phyloP scores from a whole-genome alignment of 768 basidiomycete genomes.

The Tricholoma bakamatsutake region DNA sequence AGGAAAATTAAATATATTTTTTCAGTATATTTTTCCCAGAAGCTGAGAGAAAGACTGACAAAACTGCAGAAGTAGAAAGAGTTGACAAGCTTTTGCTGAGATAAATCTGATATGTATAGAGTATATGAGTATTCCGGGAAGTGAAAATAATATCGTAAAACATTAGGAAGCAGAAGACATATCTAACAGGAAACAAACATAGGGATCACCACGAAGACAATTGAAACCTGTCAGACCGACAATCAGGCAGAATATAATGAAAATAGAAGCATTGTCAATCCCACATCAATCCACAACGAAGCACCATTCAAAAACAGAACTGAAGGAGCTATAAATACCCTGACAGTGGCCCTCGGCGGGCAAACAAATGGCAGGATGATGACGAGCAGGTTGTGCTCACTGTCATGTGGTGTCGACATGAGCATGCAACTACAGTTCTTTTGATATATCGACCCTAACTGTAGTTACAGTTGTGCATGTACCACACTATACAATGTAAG shows the following conservation, averaged over 20 bases:
- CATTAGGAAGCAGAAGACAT: not conserved
- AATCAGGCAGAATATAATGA: not conserved
- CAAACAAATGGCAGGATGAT: not conserved
- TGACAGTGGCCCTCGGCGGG: not conserved
- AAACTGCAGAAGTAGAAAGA: not conserved
- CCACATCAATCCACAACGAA: not conserved
- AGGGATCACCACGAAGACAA: not conserved
- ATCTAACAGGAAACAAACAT: not conserved
- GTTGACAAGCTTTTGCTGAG: not conserved
- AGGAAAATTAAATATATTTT: not conserved
- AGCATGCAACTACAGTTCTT: not conserved
- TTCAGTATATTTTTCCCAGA: not conserved
- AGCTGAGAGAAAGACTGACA: not conserved
- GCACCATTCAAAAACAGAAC: not conserved
- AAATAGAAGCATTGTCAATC: not conserved
- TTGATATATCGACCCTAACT: no score
- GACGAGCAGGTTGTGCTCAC: not conserved
- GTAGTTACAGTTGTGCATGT: no score
- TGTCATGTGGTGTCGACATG: not conserved
- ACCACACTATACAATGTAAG: no score
- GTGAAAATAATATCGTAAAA: not conserved
- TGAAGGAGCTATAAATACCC: not conserved
- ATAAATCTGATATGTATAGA: not conserved
- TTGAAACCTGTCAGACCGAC: not conserved
- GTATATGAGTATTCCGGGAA: not conserved